A percentile compares a stretch with the other conserved stretches of the same genome.
phyloP scores from a whole-genome alignment of 1,284 basidiomycete genomes.

The Wallemia hederae region DNA sequence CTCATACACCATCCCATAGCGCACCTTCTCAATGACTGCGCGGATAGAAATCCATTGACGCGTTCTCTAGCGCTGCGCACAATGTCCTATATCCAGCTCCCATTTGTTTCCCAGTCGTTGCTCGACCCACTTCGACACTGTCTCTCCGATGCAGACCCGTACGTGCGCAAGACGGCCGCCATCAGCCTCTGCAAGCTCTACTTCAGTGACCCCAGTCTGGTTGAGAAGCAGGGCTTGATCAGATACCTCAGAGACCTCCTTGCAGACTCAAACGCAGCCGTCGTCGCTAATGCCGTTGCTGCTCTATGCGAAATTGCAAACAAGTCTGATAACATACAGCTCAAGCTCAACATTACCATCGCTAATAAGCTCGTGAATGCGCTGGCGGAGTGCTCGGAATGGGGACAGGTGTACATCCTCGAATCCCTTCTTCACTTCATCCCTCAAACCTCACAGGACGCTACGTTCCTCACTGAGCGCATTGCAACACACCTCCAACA shows the following conservation, averaged over 20 bases:
- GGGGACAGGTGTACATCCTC: constrained; percentile 97
- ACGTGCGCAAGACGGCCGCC: constrained; percentile 85
- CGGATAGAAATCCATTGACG: constrained; percentile 68
- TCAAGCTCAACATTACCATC: constrained; percentile 50
- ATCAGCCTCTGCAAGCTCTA: constrained; percentile 76
- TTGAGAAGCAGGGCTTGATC: constrained; percentile 60
- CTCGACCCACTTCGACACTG: constrained; percentile 60
- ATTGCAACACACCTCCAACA: constrained; percentile 73
- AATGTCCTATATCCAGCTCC: constrained; percentile 80
- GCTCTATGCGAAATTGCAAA: constrained; percentile 75
- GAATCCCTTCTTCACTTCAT: constrained; percentile 80
- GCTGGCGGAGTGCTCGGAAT: constrained; percentile 71
- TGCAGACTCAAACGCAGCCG: constrained; percentile 75
- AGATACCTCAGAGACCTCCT: constrained; percentile 60
- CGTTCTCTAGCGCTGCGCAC: constrained; percentile 76
- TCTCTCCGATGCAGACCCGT: constrained; percentile 65
- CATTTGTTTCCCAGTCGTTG: constrained; percentile 45
- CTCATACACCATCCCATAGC: constrained; percentile 64
- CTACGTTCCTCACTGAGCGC: constrained; percentile 75
- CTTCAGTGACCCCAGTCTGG: constrained; percentile 47
- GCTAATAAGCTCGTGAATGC: constrained; percentile 60
- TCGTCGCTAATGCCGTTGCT: constrained; percentile 79
- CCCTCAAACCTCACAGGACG: constrained; percentile 59
- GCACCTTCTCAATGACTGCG: constrained; percentile 67
- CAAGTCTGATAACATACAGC: constrained; percentile 59